phyloP scores from a whole-genome alignment of 805 yeast genomes.

The Starmerella kuoi region DNA sequence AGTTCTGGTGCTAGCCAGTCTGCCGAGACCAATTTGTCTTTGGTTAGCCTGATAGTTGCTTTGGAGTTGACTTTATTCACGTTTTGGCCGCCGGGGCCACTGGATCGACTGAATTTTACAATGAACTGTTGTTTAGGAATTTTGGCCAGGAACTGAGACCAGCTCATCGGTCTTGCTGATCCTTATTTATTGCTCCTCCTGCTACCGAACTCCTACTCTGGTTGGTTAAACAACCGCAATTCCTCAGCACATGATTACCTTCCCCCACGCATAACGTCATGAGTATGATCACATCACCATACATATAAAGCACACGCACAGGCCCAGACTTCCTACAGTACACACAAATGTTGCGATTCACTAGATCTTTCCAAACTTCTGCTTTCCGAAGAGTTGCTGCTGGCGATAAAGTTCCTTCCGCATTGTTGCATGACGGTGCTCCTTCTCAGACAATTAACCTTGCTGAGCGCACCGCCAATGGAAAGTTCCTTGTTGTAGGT shows the following conservation, averaged over 20 bases:
- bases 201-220: too few relatives aligned
- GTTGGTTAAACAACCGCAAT: too few relatives aligned
- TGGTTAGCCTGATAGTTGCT: conserved; percentile 44
- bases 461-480: conserved; percentile 36
- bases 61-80: conserved; percentile 60
- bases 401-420: conserved; percentile 54
- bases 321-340: too few relatives aligned
- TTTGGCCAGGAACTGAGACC: conserved; percentile 22
- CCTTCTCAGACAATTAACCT: conserved; percentile 54
- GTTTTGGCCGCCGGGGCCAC: conserved; percentile 85
- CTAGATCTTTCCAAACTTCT: conserved; percentile 16
- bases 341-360: background rate
- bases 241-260: background rate
- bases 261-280: background rate
- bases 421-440: conserved; percentile 42
- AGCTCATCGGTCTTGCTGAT: conserved; percentile 1
- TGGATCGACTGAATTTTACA: conserved; percentile 43
- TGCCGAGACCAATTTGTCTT: conserved; percentile 36
- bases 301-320: too few relatives aligned
- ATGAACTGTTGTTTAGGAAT: conserved; percentile 40
- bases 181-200: background rate
- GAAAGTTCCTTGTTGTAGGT: conserved; percentile 46
- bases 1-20: conserved; percentile 51
- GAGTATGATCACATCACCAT: too few relatives aligned
- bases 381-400: conserved; percentile 33